Evolutionary conservation across 2,329 filamentous ascomycete genomes (phyloP).

Genomic region (Clarireedia paspali): DNA sequence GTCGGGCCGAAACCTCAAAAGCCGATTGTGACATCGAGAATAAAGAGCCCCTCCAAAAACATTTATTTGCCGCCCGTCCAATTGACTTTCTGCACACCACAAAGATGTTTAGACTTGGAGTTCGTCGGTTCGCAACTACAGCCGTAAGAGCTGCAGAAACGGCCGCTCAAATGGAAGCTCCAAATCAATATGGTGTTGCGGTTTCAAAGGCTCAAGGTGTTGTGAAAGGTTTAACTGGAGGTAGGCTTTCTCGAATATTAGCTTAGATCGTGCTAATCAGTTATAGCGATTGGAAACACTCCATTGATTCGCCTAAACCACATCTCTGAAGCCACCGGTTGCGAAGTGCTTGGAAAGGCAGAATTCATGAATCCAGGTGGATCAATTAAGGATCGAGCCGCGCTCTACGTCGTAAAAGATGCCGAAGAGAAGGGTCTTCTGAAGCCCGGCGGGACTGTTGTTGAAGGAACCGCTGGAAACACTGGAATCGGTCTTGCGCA

Average conservation of each 20-base stretch:
- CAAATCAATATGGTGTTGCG: conserved; percentile 48
- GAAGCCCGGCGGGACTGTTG: conserved; percentile 80
- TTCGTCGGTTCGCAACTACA: conserved; percentile 49
- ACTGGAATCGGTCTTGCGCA: conserved; percentile 96
- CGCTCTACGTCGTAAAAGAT: conserved; percentile 87
- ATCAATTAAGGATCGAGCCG: conserved; percentile 91
- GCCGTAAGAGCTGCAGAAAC: conserved; percentile 41
- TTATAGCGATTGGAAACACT: conserved; percentile 87
- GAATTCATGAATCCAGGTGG: conserved; percentile 99
- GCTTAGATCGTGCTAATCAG: conserved; percentile 11
- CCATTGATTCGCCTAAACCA: conserved; percentile 84
- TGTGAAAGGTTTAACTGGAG: conserved; percentile 59
- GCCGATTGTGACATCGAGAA: background rate
- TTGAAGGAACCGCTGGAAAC: conserved; percentile 96
- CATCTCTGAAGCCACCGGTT: conserved; percentile 85
- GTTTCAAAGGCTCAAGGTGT: conserved; percentile 61
- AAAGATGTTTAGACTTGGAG: conserved; percentile 47
- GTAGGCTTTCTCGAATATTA: conserved; percentile 34
- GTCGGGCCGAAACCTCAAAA: background rate
- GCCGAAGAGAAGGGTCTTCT: conserved; percentile 84
- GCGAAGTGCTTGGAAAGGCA: conserved; percentile 90
- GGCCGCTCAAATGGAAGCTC: conserved; percentile 38
- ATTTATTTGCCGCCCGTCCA: background rate
- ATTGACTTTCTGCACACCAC: background rate
- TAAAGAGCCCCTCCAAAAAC: conserved; percentile 1